A percentile compares a stretch with the other conserved stretches of the same genome.
Conservation (phyloP, 495 filamentous ascomycete species). For the Lepraria neglecta region DNA sequence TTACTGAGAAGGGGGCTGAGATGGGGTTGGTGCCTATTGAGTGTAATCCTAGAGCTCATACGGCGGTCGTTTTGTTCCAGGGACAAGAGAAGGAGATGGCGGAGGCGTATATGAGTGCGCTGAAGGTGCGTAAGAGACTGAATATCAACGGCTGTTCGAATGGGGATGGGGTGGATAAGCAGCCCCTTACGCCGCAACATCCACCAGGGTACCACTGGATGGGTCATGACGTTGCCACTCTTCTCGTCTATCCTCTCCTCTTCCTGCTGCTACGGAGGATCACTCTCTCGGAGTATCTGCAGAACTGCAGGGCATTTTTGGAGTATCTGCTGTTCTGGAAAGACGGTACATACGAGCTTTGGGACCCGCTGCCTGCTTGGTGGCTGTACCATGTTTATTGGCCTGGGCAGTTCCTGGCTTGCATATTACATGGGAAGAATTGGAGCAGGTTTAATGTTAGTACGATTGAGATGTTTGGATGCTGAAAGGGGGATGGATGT, state of each 20-base stretch:
- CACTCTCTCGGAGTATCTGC: slow-evolving; percentile 10
- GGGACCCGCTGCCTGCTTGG: slow-evolving; percentile 56
- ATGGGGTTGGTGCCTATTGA: slow-evolving; percentile 49
- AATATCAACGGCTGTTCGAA: slow-evolving; percentile 15
- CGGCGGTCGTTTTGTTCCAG: slow-evolving; percentile 49
- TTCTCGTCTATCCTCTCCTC: slow-evolving; percentile 43
- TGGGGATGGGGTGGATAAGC: neutral
- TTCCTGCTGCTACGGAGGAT: slow-evolving; percentile 16
- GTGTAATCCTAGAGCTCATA: slow-evolving; percentile 58
- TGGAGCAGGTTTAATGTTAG: slow-evolving; percentile 58
- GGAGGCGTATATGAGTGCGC: slow-evolving; percentile 36
- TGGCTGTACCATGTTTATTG: slow-evolving; percentile 57
- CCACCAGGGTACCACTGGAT: slow-evolving; percentile 47
- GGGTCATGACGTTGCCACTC: slow-evolving; percentile 50
- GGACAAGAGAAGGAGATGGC: slow-evolving; percentile 32
- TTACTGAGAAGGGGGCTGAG: slow-evolving; percentile 29
- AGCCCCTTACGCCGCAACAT: neutral
- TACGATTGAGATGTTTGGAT: slow-evolving; percentile 51
- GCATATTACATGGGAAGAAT: slow-evolving; percentile 35
- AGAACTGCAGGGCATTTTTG: slow-evolving; percentile 30
- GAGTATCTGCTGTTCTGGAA: slow-evolving; percentile 50
- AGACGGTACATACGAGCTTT: slow-evolving; percentile 52
- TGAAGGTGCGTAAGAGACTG: slow-evolving; percentile 26
- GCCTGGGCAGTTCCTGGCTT: slow-evolving; percentile 44
- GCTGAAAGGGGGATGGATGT: slow-evolving; percentile 14